phyloP scores from a whole-genome alignment of 495 filamentous ascomycete genomes.

The Geoglossum glabrum region DNA sequence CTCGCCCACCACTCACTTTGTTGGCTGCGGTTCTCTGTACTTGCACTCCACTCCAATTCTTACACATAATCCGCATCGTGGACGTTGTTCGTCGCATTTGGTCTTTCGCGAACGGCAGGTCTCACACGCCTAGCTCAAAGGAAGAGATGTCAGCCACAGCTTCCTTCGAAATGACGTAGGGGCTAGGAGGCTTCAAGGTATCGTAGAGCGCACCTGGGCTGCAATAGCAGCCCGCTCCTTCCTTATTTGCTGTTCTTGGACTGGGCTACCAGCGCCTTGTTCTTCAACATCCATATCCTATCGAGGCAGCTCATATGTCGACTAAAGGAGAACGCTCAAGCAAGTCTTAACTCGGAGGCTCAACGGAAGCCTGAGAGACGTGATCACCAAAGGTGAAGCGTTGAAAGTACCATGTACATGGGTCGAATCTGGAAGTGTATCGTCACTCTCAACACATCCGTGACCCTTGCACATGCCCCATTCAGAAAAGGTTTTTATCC shows the following conservation, averaged over 20 bases:
- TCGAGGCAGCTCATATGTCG: neutral
- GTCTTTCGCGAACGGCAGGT: conserved; percentile 6
- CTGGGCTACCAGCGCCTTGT: neutral
- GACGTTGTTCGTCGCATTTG: conserved; percentile 6
- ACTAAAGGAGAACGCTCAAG: neutral
- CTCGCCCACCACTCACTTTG: conserved; percentile 31
- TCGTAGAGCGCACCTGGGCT: conserved; percentile 20
- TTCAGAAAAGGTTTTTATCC: too few relatives aligned
- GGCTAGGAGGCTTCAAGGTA: neutral
- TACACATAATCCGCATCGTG: conserved; percentile 1
- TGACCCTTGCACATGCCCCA: too few relatives aligned
- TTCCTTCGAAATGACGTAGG: conserved; percentile 1
- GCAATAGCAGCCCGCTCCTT: conserved; percentile 30
- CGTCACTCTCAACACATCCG: too few relatives aligned
- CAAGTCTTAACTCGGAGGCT: neutral
- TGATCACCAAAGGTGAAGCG: neutral
- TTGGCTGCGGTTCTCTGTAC: conserved; percentile 40
- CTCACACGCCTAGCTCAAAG: conserved; percentile 4
- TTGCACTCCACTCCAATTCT: conserved; percentile 23
- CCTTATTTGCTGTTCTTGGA: conserved; percentile 9
- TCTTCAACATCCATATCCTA: neutral
- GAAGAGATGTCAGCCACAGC: neutral
- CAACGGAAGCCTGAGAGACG: neutral
- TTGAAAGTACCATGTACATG: neutral
- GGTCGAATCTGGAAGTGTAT: too few relatives aligned